phyloP scores from a whole-genome alignment of 225 moss, liverwort and hornwort species.

The Pseudoscleropodium purum region DNA sequence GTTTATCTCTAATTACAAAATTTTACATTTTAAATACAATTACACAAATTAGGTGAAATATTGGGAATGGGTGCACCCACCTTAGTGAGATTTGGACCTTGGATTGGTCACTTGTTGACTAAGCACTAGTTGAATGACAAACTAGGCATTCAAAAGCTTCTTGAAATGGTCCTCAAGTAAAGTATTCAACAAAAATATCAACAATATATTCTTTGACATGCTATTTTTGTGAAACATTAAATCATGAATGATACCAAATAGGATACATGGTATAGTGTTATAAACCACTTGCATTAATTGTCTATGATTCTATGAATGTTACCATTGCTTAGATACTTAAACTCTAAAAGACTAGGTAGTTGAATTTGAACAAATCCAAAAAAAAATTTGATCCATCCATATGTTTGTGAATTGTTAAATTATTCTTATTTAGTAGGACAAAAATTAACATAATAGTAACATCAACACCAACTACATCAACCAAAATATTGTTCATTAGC shows the following conservation, averaged over 20 bases:
- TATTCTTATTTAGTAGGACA: neutral
- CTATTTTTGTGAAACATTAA: too few relatives aligned
- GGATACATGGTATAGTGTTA: neutral
- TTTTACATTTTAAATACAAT: neutral
- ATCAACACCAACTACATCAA: neutral
- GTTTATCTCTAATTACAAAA: neutral
- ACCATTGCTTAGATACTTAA: neutral
- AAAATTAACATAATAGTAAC: too few relatives aligned
- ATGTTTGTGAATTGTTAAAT: neutral
- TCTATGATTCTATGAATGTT: neutral
- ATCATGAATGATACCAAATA: neutral
- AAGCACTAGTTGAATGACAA: neutral
- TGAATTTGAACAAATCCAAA: neutral
- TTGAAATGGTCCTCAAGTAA: neutral
- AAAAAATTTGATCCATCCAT: neutral
- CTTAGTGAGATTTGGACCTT: neutral
- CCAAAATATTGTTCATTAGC: neutral
- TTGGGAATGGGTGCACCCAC: fast-evolving
- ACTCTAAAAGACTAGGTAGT: neutral
- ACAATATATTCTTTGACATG: neutral
- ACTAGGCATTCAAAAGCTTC: neutral
- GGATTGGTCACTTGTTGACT: neutral
- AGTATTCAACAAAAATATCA: neutral
- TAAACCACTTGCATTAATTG: neutral
- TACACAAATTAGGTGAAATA: neutral